Percentiles rank a stretch among this genome's conserved stretches.
Evolutionary conservation across 305 asterid species (phyloP).

Genomic region (Fraxinus albicans): DNA sequence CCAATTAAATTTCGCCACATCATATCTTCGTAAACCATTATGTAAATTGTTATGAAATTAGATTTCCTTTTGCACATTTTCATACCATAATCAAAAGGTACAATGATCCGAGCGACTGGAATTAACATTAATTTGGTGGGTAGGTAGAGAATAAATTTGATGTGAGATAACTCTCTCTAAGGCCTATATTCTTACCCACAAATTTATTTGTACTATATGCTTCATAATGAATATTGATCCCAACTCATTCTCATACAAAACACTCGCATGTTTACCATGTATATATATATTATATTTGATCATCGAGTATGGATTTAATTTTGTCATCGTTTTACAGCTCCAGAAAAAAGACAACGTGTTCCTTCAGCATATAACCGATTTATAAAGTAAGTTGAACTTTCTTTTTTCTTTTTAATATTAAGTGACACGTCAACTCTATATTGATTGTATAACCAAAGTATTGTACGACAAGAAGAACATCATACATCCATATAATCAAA

Average conservation of each 20-base stretch:
- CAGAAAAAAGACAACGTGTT: slow-evolving; percentile 61
- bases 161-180: no score
- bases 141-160: not conserved
- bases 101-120: not conserved
- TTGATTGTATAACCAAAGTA: not conserved
- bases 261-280: not conserved
- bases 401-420: not conserved
- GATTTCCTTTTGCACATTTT: not conserved
- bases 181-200: not conserved
- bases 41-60: not conserved
- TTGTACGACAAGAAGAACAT: not conserved
- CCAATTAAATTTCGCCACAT: no score
- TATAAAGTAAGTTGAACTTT: slow-evolving; percentile 37
- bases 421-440: not conserved
- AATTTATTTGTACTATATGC: not conserved
- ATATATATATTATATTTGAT: not conserved
- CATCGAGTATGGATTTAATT: not conserved
- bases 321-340: slow-evolving; percentile 30
- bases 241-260: not conserved
- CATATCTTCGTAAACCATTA: no score
- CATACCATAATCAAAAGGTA: not conserved
- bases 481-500: not conserved
- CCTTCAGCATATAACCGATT: slow-evolving; percentile 57
- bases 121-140: no score
- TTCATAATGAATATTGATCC: not conserved